Base-by-base conservation (phyloP, 164 flowering plant species). In the Cinnamomum chago region DNA sequence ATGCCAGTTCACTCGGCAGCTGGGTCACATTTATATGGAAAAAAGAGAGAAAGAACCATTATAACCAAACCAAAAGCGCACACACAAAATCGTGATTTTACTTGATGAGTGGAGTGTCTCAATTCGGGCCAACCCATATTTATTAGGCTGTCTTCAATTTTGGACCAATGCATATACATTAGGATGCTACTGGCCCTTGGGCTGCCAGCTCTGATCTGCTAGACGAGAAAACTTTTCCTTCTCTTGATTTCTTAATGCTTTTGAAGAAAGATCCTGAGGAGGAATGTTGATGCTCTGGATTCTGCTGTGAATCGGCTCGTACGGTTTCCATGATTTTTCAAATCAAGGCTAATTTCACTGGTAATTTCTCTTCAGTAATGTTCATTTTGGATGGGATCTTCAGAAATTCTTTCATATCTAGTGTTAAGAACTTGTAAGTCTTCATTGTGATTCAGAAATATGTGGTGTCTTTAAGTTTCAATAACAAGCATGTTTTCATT, bases 281-380 rank as follows among this genome's bases (percentile, higher is more conserved):
- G 87, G 78, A 90, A 87, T 33, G 97, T 92, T 9, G 97, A 94
- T 81, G 83, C 88, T 74, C 78, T 94, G 70, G 94, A 92, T 79
- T 78, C 88, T 6, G 91, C 89, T 68, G 93, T 90, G 50, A 91
- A 85, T 84, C 86, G 67, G 79, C 81, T 89, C 18, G 78, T 90
- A 51, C 87, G 90, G 9, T 73, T 85, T 64, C 90, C 93, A 62
- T 94, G 85, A 91, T 69, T 12, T 7, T 67, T 47, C 12, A 25
- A 17, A 25, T 28, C 12, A 11, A 58, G 47, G 2, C 28, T 68
- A 25, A 15, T 71, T 28, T 22, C 50, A 58, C 51, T 15, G 66
- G 66, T 71, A 33, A 30, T 55, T 14, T 14, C n/a, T 15, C 58
- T 55, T 5, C 47, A 40, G 47, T 5, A 40, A 40, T 7, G 47